Conservation (phyloP, 129 eudicot species). For the Centaurea solstitialis region DNA sequence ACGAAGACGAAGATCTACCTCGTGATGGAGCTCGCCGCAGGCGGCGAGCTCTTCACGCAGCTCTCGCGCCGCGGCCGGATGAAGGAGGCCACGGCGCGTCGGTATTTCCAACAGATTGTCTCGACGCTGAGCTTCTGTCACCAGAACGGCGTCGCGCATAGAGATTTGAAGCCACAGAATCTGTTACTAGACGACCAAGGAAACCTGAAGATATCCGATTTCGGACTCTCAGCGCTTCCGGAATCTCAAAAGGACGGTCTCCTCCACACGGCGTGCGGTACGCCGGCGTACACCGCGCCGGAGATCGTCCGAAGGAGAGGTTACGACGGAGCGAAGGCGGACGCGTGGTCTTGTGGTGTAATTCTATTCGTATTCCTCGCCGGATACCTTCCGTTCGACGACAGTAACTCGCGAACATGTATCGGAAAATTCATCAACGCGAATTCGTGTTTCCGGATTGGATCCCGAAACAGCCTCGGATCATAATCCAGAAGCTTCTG, state of each 20-base stretch:
- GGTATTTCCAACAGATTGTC: constrained; percentile 62
- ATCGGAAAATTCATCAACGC: constrained; percentile 59
- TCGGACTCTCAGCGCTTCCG: constrained; percentile 76
- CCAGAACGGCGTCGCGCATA: constrained; percentile 70
- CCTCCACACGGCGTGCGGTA: constrained; percentile 47
- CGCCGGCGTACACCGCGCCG: constrained; percentile 50
- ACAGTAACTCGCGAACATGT: constrained; percentile 65
- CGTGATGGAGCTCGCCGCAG: constrained; percentile 88
- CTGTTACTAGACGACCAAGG: constrained; percentile 45
- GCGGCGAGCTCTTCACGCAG: constrained; percentile 65
- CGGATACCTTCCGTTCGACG: constrained; percentile 74
- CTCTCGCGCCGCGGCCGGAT: constrained; percentile 56
- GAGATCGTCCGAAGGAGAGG: constrained; percentile 45
- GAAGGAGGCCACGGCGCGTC: constrained; percentile 57
- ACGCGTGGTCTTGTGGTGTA: constrained; percentile 93
- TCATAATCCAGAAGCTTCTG: constrained; percentile 52
- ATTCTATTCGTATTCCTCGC: constrained; percentile 58
- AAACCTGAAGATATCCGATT: constrained; percentile 61
- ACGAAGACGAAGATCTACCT: constrained; percentile 75
- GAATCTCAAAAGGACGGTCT: constrained; percentile 47
- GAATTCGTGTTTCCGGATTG: constrained; percentile 59
- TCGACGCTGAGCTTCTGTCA: constrained; percentile 77
- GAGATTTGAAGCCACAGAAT: constrained; percentile 87
- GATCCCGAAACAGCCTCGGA: constrained; percentile 57
- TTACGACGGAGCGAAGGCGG: constrained; percentile 71